Conservation (phyloP, 768 basidiomycete species). For the Termitomyces sp. region DNA sequence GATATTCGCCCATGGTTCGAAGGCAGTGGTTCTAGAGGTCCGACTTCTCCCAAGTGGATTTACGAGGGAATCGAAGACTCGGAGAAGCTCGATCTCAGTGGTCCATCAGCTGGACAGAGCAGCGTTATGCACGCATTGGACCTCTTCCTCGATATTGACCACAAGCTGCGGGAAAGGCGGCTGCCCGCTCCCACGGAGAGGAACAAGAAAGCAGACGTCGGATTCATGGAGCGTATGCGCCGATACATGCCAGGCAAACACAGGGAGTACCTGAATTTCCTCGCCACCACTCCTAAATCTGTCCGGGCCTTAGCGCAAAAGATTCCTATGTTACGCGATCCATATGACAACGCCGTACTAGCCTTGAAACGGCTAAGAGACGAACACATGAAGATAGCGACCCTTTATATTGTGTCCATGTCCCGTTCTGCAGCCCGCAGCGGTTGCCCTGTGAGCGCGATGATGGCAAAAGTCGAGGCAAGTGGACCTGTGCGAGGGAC, state of each 20-base stretch:
- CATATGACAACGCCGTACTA: slow-evolving; percentile 78
- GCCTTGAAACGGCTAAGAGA: slow-evolving; percentile 85
- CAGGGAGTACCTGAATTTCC: slow-evolving; percentile 75
- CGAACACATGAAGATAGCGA: slow-evolving; percentile 86
- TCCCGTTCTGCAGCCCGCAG: slow-evolving; percentile 52
- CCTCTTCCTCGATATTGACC: slow-evolving; percentile 86
- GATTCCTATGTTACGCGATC: slow-evolving; percentile 58
- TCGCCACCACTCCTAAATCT: slow-evolving; percentile 58
- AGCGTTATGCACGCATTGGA: slow-evolving; percentile 86
- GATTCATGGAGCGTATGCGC: slow-evolving; percentile 93
- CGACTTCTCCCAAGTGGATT: slow-evolving; percentile 56
- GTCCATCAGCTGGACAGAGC: slow-evolving; percentile 94
- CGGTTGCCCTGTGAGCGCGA: slow-evolving; percentile 54
- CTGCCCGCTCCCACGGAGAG: slow-evolving; percentile 63
- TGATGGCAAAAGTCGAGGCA: slow-evolving; percentile 47
- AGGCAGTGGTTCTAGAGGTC: slow-evolving; percentile 67
- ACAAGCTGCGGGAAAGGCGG: slow-evolving; percentile 71
- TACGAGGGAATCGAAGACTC: slow-evolving; percentile 74
- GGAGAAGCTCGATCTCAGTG: slow-evolving; percentile 66
- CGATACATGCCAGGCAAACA: slow-evolving; percentile 95
- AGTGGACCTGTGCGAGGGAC: slow-evolving; percentile 73
- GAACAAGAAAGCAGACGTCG: slow-evolving; percentile 64
- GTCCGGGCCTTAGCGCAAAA: slow-evolving; percentile 60
- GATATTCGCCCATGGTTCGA: slow-evolving; percentile 91
- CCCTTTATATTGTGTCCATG: slow-evolving; percentile 85